phyloP scores from a whole-genome alignment of 208 protist species.

The Acanthamoeba sp. region DNA sequence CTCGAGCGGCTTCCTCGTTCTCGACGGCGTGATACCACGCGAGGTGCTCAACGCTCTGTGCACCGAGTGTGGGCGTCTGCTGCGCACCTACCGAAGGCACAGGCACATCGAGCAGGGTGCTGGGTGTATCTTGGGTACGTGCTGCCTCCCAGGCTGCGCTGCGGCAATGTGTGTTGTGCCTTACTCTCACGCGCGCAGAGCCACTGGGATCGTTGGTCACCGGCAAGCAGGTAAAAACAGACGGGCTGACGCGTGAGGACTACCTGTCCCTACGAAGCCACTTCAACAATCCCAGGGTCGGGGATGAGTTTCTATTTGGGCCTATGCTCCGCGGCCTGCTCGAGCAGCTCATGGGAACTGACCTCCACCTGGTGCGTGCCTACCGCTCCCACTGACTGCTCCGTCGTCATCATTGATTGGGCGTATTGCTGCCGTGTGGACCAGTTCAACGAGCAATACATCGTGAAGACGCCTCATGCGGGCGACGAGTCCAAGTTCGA shows the following conservation, averaged over 20 bases:
- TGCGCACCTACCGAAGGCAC: background rate
- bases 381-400: background rate
- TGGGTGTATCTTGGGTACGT: background rate
- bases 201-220: background rate
- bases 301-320: background rate
- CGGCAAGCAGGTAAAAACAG: background rate
- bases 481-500: constrained; percentile 55
- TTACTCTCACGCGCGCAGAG: background rate
- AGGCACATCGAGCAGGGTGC: background rate
- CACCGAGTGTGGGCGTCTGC: background rate
- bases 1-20: background rate
- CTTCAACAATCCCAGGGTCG: background rate
- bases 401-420: background rate
- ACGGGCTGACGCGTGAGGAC: background rate
- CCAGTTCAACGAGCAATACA: constrained; percentile 76
- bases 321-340: background rate
- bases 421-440: too few species aligned
- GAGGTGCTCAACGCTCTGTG: background rate
- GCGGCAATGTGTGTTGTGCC: background rate
- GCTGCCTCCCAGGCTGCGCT: background rate
- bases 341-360: background rate
- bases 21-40: background rate
- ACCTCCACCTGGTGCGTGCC: background rate
- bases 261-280: background rate
- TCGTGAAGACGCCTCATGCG: constrained; percentile 66